Evolutionary conservation across 306 rosid species (phyloP), one percentile per base, ranked within the genome.

Genomic region (Spatholobus suberectus): DNA sequence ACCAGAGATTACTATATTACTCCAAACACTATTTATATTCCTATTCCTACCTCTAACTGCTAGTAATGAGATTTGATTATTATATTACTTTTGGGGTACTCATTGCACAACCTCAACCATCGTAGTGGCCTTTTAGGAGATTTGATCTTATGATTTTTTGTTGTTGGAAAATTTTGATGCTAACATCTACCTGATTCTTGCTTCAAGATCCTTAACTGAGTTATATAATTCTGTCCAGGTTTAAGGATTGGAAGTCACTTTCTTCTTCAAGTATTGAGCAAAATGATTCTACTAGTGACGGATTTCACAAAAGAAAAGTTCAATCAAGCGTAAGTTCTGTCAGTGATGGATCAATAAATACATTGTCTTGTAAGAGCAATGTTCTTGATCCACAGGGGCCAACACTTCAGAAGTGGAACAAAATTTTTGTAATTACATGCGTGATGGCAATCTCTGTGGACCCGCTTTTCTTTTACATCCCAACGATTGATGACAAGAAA

Each of bases 331-430:
- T 23, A 40, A 76, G 80, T 73, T 52, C 85, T 57, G n/a, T 55
- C 35, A 76, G 51, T 70, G 89, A 86, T 69, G 79, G 35, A 73
- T 65, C 80, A 23, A 65, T 13, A 47, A 76, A 83, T 66, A 86
- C 85, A 23, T 3, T 62, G 40, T 88, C 44, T 43, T 44, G 79
- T 44, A 37, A 69, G 85, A 85, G 66, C 35, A 79, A 73, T 67
- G 86, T 94, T 80, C 86, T 94, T 70, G 90, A 96, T 81, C 98
- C 99, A 49, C 99, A 94, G 49, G 96, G 90, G 26, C 26, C 89
- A 69, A 63, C 88, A 23, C 97, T 96, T 88, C 98, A 92, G 84
- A 79, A 40, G 59, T 94, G 99, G 98, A 96, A 96, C 83, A 96
- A 90, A 81, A 86, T 94, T 74, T 92, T 94, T 87, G 95, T 92